A percentile compares a stretch with the other conserved stretches of the same genome.
These are phyloP conservation scores for Fusarium sp. DNA, from an alignment of 2,329 filamentous ascomycete genomes.

Conservation along the genomic window DNA sequence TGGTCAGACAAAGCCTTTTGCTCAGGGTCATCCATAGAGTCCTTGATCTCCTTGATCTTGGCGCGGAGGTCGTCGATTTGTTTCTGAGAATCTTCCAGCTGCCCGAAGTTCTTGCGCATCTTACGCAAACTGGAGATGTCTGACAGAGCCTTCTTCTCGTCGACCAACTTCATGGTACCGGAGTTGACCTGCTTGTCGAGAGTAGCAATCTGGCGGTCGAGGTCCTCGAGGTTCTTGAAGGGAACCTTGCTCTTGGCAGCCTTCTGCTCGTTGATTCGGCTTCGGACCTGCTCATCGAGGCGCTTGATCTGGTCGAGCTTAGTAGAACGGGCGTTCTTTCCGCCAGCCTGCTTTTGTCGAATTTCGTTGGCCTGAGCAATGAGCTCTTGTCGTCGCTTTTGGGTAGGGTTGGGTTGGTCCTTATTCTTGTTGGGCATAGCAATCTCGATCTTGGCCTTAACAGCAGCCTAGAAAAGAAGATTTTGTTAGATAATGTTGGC, in stretches of 20 bases:
- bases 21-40: constrained; percentile 91
- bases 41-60: constrained; percentile 90
- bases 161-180: constrained; percentile 93
- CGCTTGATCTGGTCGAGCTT: constrained; percentile 93
- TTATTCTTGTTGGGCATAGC: constrained; percentile 79
- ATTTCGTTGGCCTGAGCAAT: constrained; percentile 86
- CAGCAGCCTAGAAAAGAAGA: constrained; percentile 73
- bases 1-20: constrained; percentile 87
- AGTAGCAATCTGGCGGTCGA: constrained; percentile 84
- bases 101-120: constrained; percentile 89
- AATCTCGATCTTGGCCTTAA: constrained; percentile 89
- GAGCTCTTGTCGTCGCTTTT: constrained; percentile 88
- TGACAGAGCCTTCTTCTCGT: constrained; percentile 92
- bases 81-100: constrained; percentile 88
- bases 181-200: constrained; percentile 89
- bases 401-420: constrained; percentile 83
- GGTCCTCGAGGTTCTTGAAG: constrained; percentile 89
- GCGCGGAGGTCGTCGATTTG: constrained; percentile 87
- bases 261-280: constrained; percentile 89
- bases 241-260: constrained; percentile 81
- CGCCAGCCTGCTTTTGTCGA: constrained; percentile 85
- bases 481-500: constrained; percentile 29
- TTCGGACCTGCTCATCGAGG: constrained; percentile 89
- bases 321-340: constrained; percentile 83
- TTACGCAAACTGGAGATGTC: constrained; percentile 88